Base-by-base conservation (phyloP, 805 yeast genomes). In the Danielozyma ontarioensis region DNA sequence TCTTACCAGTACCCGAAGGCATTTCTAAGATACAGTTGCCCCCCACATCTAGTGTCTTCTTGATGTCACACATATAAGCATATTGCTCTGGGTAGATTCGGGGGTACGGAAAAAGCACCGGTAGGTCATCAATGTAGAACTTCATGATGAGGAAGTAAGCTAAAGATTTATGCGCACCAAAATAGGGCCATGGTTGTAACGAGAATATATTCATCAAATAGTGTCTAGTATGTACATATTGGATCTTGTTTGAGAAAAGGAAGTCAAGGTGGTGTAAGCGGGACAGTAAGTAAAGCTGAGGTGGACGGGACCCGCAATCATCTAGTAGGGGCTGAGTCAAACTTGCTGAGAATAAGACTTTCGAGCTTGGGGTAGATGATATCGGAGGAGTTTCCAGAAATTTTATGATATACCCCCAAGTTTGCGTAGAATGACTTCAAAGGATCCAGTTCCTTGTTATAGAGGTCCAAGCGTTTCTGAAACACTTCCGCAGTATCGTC, bases 1-100 rank as follows among this genome's bases (percentile, higher is more conserved):
- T 93, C 57, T 93, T 93, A 27, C 99, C 99, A 3, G 99, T 93
- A 3, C 99, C 99, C 4, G 99, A 93, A 46, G 99, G 99, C 99
- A 93, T 93, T 64, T 93, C 99, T 51, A 93, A 60, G 34, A 93
- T 88, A 60, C 96, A 84, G 54, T 89, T 89, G 10, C 98, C 98
- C 2, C 97, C 97, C 1, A 83, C 95, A 67, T 93, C 99, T 33
- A 93, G 61, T 1, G 97, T 84, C 52, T 81, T 78, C 64, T 93
- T 93, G 44, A 93, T 83, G 57, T 90, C 97, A 41, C 93, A 78
- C 98, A 93, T 93, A 61, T 93, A 93, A 22, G 89, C 93, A 70
- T 93, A 93, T 57, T 93, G 99, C 62, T 93, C 99, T 2, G 98
- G 99, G 55, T 93, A 93, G 35, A 93, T 90, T 51, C 86, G 74